These are phyloP conservation scores for Solanum hybrid DNA, from an alignment of 305 asterid species.

Conservation along the genomic window DNA sequence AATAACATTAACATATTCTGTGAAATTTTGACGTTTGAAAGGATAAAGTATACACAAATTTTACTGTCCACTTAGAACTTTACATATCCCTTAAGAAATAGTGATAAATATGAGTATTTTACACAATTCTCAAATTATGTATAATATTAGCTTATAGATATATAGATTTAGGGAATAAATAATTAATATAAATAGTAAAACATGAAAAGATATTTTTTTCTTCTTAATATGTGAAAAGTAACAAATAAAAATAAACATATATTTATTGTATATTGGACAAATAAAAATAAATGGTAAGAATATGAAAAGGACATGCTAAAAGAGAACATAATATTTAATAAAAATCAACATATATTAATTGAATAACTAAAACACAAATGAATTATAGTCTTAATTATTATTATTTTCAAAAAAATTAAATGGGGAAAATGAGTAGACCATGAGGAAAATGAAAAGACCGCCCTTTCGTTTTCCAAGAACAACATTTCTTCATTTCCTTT, in stretches of 20 bases:
- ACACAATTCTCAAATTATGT: not conserved
- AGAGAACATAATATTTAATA: not conserved
- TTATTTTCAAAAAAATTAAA: not conserved
- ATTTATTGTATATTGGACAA: not conserved
- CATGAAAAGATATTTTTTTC: not conserved
- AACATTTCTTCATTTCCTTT: not conserved
- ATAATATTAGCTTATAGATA: not conserved
- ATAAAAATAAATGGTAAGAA: not conserved
- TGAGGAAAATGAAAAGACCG: not conserved
- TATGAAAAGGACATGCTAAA: too few species aligned
- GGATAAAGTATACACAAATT: rapidly evolving
- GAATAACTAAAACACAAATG: not conserved
- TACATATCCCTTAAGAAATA: not conserved
- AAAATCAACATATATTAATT: not conserved
- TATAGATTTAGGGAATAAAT: not conserved
- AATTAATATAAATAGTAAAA: not conserved
- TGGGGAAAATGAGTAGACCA: not conserved
- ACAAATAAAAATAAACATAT: not conserved
- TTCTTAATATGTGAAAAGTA: not conserved
- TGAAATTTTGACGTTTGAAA: not conserved
- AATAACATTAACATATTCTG: not conserved
- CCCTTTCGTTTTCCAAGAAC: not conserved
- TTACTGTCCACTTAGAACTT: not conserved
- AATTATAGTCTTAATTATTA: not conserved
- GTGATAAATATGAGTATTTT: not conserved